Evolutionary conservation across 257 asterid genomes (phyloP).

Genomic region (Rehmannia glutinosa): DNA sequence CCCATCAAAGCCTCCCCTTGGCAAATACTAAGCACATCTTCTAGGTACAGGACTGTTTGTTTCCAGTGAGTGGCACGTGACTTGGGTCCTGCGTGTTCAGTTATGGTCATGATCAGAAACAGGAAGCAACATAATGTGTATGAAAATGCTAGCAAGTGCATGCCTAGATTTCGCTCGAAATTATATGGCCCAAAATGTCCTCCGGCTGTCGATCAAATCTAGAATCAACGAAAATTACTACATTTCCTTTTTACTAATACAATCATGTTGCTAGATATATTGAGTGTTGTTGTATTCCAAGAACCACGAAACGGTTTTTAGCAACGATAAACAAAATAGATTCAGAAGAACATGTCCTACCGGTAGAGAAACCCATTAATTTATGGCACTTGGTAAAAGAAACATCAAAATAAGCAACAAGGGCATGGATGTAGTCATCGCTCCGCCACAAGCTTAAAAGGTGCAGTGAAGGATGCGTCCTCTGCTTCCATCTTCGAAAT

Average conservation of each 20-base stretch:
- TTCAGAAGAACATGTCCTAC: slow-evolving; percentile 27
- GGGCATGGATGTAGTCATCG: slow-evolving; percentile 93
- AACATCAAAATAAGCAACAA: slow-evolving; percentile 92
- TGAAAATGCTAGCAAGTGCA: too few species aligned
- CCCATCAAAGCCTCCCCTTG: slow-evolving; percentile 77
- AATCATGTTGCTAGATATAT: neutral
- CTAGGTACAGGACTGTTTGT: slow-evolving; percentile 91
- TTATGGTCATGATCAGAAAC: too few species aligned
- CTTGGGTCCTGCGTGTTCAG: slow-evolving; percentile 59
- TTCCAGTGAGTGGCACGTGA: slow-evolving; percentile 96
- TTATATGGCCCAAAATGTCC: too few species aligned
- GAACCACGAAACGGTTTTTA: neutral
- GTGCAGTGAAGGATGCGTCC: slow-evolving; percentile 90
- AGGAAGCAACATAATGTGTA: too few species aligned
- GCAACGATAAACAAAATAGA: neutral
- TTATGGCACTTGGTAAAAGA: slow-evolving; percentile 90
- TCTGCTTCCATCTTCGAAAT: slow-evolving; percentile 85
- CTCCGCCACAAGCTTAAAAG: slow-evolving; percentile 93
- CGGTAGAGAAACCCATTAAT: slow-evolving; percentile 88
- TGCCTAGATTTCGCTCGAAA: too few species aligned
- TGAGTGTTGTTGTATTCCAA: neutral
- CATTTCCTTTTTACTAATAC: neutral
- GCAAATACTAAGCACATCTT: slow-evolving; percentile 78
- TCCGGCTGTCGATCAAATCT: neutral
- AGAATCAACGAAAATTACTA: neutral